A percentile compares a stretch with the other conserved stretches of the same genome.
Conservation (phyloP, 257 asterid species). For the Forsythia viridissima region DNA sequence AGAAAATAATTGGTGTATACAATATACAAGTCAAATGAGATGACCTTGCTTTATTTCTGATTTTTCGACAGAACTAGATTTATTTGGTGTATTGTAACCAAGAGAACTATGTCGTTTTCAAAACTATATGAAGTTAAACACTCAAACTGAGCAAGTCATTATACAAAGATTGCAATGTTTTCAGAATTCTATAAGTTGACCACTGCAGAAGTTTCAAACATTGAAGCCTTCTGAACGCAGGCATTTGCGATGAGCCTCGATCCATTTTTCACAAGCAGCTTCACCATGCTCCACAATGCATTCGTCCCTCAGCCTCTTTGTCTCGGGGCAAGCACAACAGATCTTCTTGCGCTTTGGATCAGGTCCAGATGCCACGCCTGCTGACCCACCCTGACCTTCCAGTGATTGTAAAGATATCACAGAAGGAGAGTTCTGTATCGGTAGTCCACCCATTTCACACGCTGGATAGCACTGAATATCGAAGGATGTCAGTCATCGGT, state of each 20-base stretch:
- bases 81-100: neutral
- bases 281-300: slow-evolving; percentile 83
- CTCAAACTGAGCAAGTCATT: neutral
- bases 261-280: slow-evolving; percentile 73
- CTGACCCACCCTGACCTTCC: slow-evolving; percentile 42
- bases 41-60: neutral
- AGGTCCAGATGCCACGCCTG: slow-evolving; percentile 30
- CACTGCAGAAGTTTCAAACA: slow-evolving; percentile 37
- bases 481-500: slow-evolving; percentile 15
- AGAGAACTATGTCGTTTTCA: neutral
- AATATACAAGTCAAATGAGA: too few relatives aligned
- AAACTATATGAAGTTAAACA: neutral
- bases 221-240: slow-evolving; percentile 93
- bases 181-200: neutral
- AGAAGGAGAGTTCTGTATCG: slow-evolving; percentile 38
- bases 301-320: slow-evolving; percentile 84
- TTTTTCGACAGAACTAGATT: neutral
- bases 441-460: slow-evolving; percentile 50
- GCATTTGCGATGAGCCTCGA: slow-evolving; percentile 79
- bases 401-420: slow-evolving; percentile 41
- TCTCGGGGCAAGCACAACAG: slow-evolving; percentile 92
- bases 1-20: too few relatives aligned
- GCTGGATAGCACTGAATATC: neutral
- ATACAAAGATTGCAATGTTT: neutral
- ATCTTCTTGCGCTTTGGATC: slow-evolving; percentile 85